Base-by-base conservation (phyloP, 805 yeast species). In the Zygosaccharomyces pseudorouxii region DNA sequence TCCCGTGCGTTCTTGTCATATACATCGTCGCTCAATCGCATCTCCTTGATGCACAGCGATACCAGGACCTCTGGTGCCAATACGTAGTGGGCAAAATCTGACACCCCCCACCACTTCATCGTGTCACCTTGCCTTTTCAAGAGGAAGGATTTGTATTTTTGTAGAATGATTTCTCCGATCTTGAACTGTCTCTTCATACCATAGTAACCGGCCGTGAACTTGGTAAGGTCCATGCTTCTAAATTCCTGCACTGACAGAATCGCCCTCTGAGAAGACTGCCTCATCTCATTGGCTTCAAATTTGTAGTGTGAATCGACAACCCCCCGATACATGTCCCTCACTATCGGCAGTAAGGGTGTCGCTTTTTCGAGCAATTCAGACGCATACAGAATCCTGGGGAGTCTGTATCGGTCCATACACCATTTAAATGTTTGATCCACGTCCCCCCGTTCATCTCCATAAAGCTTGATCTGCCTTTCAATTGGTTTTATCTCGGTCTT, bases 1-100 rank as follows among this genome's bases (percentile, higher is more conserved):
- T 68, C 73, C 12, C 74, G 54, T n/a, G 63, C 56, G 3, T 46
- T 54, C 14, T 27, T 40, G 38, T 47, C 52, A 40, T 54, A 49
- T 10, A 46, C 25, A 10, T 41, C 42, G 5, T 42, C 41, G 3
- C 46, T 52, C 35, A 70, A 49, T 1, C 55, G 47, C 63, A 71
- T 55, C 51, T 81, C 84, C 3, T 74, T 72, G 59, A 73, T 70
- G 6, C 78, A 74, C 18, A 82, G 56, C 27, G 80, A 65, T 5
- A 79, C 65, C 3, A 81, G 71, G 5, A 84, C 61, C 55, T 84
- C 90, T 23, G 84, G 82, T 6, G 86, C 81, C 20, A 85, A 62
- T 1, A 84, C 81, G 56, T 78, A 80, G 14, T 77, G 71, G 2
- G 76, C 65, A 58, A 82, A 85, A 46, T 77, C 76, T 19, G 73